Conservation (phyloP, 129 eudicot species). For the Helianthus annuus region DNA sequence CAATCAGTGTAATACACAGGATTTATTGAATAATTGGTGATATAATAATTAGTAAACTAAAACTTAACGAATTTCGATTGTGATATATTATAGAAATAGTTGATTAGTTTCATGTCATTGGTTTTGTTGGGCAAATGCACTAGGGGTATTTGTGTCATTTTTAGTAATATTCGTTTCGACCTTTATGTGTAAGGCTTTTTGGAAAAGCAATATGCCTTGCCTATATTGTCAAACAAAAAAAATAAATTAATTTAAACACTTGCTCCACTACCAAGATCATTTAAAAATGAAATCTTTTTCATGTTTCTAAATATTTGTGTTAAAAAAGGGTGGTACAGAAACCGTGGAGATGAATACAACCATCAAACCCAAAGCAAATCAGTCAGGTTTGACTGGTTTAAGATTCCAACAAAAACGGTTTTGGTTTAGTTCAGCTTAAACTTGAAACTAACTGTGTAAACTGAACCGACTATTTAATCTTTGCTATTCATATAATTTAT, state of each 20-base stretch:
- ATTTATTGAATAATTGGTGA: background rate
- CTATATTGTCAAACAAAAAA: conserved; percentile 19
- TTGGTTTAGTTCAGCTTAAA: no score
- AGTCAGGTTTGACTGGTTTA: no score
- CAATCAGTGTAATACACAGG: no score
- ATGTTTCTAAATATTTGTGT: background rate
- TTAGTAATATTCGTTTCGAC: conserved; percentile 13
- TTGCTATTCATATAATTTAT: no score
- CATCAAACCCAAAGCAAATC: no score
- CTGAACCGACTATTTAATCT: no score
- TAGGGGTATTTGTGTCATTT: conserved; percentile 30
- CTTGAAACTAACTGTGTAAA: no score
- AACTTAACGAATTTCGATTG: background rate
- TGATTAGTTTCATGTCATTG: background rate
- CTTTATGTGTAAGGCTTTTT: conserved; percentile 20
- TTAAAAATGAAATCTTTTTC: background rate
- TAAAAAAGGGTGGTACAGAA: background rate
- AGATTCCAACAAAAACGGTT: no score
- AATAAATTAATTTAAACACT: background rate
- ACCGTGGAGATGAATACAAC: no score
- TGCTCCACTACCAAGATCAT: conserved; percentile 24
- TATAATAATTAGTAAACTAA: background rate
- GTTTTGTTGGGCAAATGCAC: conserved; percentile 11
- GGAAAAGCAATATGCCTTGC: conserved; percentile 30
- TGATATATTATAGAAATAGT: background rate